These are phyloP conservation scores for Gossypium arboreum DNA, from an alignment of 345 rosid species.

Conservation along the genomic window DNA sequence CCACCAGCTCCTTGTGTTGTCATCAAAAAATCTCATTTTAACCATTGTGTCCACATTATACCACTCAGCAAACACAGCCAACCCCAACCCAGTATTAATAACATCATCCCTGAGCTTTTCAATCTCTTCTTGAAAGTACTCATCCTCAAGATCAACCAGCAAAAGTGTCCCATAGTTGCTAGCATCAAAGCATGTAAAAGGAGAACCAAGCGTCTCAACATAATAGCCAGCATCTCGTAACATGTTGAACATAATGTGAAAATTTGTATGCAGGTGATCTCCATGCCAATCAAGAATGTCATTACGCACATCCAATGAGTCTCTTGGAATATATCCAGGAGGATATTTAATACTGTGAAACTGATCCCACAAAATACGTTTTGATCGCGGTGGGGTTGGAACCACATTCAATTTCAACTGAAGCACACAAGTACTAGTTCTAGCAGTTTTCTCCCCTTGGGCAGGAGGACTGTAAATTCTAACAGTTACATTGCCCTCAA, in stretches of 20 bases:
- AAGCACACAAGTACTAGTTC: slow-evolving; percentile 70
- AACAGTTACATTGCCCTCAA: slow-evolving; percentile 79
- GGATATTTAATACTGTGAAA: slow-evolving; percentile 96
- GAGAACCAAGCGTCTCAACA: slow-evolving; percentile 95
- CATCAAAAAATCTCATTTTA: slow-evolving; percentile 97
- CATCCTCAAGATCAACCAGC: slow-evolving; percentile 96
- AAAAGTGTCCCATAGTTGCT: slow-evolving; percentile 87
- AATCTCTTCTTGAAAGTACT: slow-evolving; percentile 86
- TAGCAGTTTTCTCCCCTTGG: slow-evolving; percentile 55
- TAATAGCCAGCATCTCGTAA: slow-evolving; percentile 87
- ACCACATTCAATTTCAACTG: slow-evolving; percentile 76
- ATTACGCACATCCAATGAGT: slow-evolving; percentile 95
- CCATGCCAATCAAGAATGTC: slow-evolving; percentile 99
- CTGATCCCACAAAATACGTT: slow-evolving; percentile 94
- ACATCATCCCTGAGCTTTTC: slow-evolving; percentile 85
- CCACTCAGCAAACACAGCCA: slow-evolving; percentile 95
- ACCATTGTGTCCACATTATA: slow-evolving; percentile 96
- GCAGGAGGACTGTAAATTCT: slow-evolving; percentile 71
- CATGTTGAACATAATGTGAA: slow-evolving; percentile 91
- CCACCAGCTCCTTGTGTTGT: slow-evolving; percentile 98
- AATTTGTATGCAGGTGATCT: slow-evolving; percentile 97
- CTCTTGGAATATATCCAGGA: slow-evolving; percentile 98
- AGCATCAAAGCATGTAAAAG: slow-evolving; percentile 94
- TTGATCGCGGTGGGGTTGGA: slow-evolving; percentile 86
- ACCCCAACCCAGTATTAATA: slow-evolving; percentile 70